A percentile compares a stretch with the other conserved stretches of the same genome.
These are phyloP conservation scores for Scheffersomyces ergatensis DNA, from an alignment of 805 yeast species.

Conservation along the genomic window DNA sequence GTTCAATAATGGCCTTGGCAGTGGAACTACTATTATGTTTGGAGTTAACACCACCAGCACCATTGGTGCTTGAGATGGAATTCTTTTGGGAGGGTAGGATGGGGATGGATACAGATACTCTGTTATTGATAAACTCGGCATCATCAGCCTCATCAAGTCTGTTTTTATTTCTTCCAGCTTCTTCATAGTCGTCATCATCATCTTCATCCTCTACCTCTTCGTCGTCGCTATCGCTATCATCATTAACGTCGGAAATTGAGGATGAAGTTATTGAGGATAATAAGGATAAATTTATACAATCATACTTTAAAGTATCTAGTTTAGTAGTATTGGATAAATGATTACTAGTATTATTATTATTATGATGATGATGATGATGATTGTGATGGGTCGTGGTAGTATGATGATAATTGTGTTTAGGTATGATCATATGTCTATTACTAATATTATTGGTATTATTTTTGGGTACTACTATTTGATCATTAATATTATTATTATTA, in stretches of 20 bases:
- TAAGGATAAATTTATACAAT: conserved; percentile 9
- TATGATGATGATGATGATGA: not conserved
- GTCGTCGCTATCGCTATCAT: not conserved
- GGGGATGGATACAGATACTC: not conserved
- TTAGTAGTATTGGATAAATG: not conserved
- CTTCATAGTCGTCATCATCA: not conserved
- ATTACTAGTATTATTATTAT: not conserved
- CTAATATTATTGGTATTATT: not conserved
- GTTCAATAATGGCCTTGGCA: not conserved
- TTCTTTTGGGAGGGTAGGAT: not conserved
- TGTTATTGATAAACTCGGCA: too few relatives aligned
- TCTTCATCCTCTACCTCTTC: not conserved
- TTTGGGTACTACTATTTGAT: not conserved
- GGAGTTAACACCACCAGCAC: not conserved
- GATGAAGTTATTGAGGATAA: not conserved
- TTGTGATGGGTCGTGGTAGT: too few relatives aligned
- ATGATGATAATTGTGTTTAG: too few relatives aligned
- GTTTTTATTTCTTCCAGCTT: not conserved
- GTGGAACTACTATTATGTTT: not conserved
- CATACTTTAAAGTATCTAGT: conserved; percentile 5
- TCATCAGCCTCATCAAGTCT: too few relatives aligned
- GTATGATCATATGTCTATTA: too few relatives aligned
- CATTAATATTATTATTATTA: not conserved
- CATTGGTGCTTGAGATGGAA: not conserved
- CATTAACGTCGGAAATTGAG: not conserved